Base-by-base conservation (phyloP, 192 early-diverging fungal genomes). In the Cladochytrium replicatum region DNA sequence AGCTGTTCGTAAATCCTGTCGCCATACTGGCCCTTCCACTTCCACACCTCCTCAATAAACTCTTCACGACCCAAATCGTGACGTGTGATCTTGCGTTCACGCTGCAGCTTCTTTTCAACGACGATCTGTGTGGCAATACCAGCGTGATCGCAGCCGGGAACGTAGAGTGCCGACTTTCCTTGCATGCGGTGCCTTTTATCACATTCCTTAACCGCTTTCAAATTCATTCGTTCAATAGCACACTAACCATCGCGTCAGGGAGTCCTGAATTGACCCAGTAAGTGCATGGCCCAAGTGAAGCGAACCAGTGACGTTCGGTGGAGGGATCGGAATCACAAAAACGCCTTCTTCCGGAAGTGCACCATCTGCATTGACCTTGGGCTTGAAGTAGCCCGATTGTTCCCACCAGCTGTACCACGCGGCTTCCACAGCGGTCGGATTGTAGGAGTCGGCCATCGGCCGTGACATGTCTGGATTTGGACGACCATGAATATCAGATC, bases 371-470 rank as follows among this genome's bases (percentile, higher is more conserved):
- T 68, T 72, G 43, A 88, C 66, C 52, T 81, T 67, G 8, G 96
- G 96, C 58, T 90, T 74, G 57, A 99, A 97, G 64, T 76, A 88
- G 7, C 84, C 86, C 58, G 85, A 67, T 71, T 89, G 83, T 66
- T 90, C 89, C 93, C 96, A 97, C 91, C 93, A 99, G 24, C 72
- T 78, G 62, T 97, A 93, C 96, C 93, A 99, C 21, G 89, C 81
- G 21, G 88, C 66, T 63, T 99, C 96, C 23, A 99, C 96, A 25
- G 82, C 87, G 37, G 54, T 72, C 7, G 93, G 91, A 50, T 93
- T 83, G 65, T 96, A 99, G 44, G 77, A 67, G 27, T 67, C 66
- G 4, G 91, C 84, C 74, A 94, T 86, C 15, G 75, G 72, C 45
- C 74, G 70, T 39, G 68, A 67, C 63, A 87, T 72, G 52, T 88